A percentile compares a stretch with the other conserved stretches of the same genome.
Evolutionary conservation across 2,329 filamentous ascomycete genomes (phyloP).

Genomic region (Colletotrichum simmondsii): DNA sequence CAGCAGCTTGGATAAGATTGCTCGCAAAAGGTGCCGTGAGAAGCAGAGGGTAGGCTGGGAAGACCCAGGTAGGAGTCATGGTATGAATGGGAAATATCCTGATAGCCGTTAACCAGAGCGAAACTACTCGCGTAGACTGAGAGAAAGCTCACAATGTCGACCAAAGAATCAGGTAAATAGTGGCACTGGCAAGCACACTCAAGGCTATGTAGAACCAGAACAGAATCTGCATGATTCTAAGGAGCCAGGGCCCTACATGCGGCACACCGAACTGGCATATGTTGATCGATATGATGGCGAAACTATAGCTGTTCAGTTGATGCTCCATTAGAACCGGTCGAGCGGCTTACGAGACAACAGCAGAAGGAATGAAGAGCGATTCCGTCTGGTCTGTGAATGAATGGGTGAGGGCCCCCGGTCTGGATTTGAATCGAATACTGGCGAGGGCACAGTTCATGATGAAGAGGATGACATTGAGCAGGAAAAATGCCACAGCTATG

Average conservation of each 20-base stretch:
- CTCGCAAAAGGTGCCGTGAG: conserved; percentile 80
- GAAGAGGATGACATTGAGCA: conserved; percentile 73
- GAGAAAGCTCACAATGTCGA: conserved; percentile 60
- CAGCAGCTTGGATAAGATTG: conserved; percentile 59
- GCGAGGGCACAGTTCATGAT: conserved; percentile 72
- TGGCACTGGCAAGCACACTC: conserved; percentile 74
- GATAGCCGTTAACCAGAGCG: background rate
- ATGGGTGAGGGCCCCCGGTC: conserved; percentile 75
- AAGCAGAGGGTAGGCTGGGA: conserved; percentile 84
- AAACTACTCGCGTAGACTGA: background rate
- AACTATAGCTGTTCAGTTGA: conserved; percentile 55
- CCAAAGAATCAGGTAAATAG: conserved; percentile 80
- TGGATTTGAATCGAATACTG: conserved; percentile 73
- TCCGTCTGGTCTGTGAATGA: conserved; percentile 84
- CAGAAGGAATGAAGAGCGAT: conserved; percentile 80
- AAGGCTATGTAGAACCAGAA: conserved; percentile 81
- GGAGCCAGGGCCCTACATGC: conserved; percentile 71
- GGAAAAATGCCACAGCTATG: conserved; percentile 69
- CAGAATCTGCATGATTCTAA: conserved; percentile 68
- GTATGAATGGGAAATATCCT: conserved; percentile 75
- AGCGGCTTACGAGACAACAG: conserved; percentile 55
- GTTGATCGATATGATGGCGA: conserved; percentile 82
- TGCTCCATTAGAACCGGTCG: conserved; percentile 38
- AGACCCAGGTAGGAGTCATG: conserved; percentile 92
- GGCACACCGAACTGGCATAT: conserved; percentile 79